Base-by-base conservation (phyloP, 202 grass and related monocot species). In the Cymbopogon flexuosus region DNA sequence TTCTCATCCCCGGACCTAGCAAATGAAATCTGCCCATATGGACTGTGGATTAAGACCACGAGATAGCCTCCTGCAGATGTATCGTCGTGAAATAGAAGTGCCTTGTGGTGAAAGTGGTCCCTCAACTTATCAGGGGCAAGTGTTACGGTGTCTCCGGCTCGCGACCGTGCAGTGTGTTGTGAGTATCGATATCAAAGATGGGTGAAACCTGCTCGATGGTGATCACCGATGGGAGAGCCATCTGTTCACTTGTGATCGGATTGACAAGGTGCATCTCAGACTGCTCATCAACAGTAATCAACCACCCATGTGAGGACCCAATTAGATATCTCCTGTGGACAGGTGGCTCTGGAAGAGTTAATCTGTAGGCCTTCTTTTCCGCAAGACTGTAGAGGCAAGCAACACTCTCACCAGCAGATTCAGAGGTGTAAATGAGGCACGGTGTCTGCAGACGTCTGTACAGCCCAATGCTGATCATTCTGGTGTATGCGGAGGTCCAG, bases 241-340 rank as follows among this genome's bases (percentile, higher is more conserved):
- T 68, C 46, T 68, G 61, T 66, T 78, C 76, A 51, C 76, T 2
- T 1, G 76, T 66, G 73, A 76, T 23, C 1, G 61, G 61, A 65
- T 65, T 78, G 27, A 51, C 1, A 14, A 22, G 42, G 27, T 66
- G 76, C 76, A 78, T 52, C 42, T 66, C 76, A 65, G 76, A 78
- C 0, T 4, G 6, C 76, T 66, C 76, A 36, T 78, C 76, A 22
- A 3, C 42, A 15, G 76, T 66, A 37, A 52, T 30, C 41, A 78
- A 30, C 75, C 60, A 78, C 23, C 59, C 75, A 22, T 64, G 4
- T 10, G 62, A 78, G 1, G 75, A 65, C n/a, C 76, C 62, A 22
- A 78, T 49, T 0, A 78, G 75, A 51, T 78, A 15, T 42, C 76
- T 78, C 35, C 5, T 34, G 0, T 36, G 27, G 61, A 78, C 22